phyloP scores from a whole-genome alignment of 2,329 filamentous ascomycete genomes.

The Penicillium sp. region DNA sequence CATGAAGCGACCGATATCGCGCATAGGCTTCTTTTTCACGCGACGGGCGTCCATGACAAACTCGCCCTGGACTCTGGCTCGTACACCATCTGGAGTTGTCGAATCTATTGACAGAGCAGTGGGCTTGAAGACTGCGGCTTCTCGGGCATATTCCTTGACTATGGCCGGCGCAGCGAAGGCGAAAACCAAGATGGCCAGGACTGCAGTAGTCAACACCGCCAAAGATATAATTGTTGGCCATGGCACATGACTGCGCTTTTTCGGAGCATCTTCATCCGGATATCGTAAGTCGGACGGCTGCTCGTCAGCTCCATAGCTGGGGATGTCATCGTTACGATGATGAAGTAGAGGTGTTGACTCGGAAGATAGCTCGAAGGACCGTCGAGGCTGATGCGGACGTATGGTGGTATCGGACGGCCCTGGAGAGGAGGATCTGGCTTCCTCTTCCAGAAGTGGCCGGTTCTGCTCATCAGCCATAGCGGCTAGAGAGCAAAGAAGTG shows the following conservation, averaged over 20 bases:
- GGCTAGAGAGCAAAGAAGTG: slow-evolving; percentile 7
- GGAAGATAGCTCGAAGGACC: slow-evolving; percentile 32
- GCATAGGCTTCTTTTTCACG: slow-evolving; percentile 64
- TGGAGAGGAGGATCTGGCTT: slow-evolving; percentile 18
- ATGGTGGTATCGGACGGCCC: slow-evolving; percentile 13
- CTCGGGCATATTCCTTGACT: slow-evolving; percentile 78
- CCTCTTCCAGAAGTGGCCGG: slow-evolving; percentile 26
- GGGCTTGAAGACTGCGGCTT: slow-evolving; percentile 75
- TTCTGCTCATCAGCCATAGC: slow-evolving; percentile 32
- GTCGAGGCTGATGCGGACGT: slow-evolving; percentile 13
- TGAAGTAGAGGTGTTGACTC: slow-evolving; percentile 41
- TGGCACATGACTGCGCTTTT: slow-evolving; percentile 38
- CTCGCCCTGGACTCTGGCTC: slow-evolving; percentile 72
- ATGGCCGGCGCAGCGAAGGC: slow-evolving; percentile 76
- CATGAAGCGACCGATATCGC: slow-evolving; percentile 67
- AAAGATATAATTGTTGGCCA: slow-evolving; percentile 80
- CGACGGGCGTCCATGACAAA: slow-evolving; percentile 73
- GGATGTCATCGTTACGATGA: slow-evolving; percentile 28
- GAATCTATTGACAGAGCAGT: slow-evolving; percentile 79
- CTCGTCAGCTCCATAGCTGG: slow-evolving; percentile 27
- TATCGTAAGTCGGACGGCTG: slow-evolving; percentile 20
- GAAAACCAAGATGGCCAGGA: slow-evolving; percentile 65
- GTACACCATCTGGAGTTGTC: slow-evolving; percentile 71
- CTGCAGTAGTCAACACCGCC: slow-evolving; percentile 54
- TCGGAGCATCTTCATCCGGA: slow-evolving; percentile 11